These are phyloP conservation scores for Penicillium nucicola DNA, from an alignment of 495 filamentous ascomycete species.

Conservation along the genomic window DNA sequence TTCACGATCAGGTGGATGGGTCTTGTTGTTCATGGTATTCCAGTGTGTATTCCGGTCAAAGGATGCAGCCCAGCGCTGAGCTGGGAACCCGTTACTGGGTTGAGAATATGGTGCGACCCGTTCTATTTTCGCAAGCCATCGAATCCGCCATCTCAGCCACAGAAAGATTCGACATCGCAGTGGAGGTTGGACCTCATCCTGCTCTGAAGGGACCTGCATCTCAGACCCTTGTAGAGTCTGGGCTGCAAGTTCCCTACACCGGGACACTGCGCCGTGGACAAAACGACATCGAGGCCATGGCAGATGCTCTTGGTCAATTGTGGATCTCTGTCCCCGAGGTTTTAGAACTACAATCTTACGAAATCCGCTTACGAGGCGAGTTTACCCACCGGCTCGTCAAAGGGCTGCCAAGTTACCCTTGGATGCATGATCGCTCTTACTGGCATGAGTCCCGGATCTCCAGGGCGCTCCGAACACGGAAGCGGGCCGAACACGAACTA, in stretches of 20 bases:
- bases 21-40: too few species aligned
- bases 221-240: constrained; percentile 34
- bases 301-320: constrained; percentile 45
- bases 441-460: constrained; percentile 48
- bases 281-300: constrained; percentile 38
- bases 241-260: constrained; percentile 30
- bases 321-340: constrained; percentile 40
- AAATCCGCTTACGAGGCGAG: too few species aligned
- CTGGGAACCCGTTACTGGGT: constrained; percentile 61
- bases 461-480: too few species aligned
- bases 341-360: too few species aligned
- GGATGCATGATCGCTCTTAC: constrained; percentile 45
- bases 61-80: too few species aligned
- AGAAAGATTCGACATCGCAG: constrained; percentile 30
- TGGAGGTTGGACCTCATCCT: constrained; percentile 61
- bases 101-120: constrained; percentile 55
- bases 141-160: constrained; percentile 27
- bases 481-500: too few species aligned
- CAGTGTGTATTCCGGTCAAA: constrained; percentile 25
- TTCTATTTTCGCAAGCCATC: constrained; percentile 54
- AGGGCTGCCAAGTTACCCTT: constrained; percentile 48
- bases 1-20: too few species aligned
- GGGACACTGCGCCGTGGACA: constrained; percentile 34
- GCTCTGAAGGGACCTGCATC: constrained; percentile 46
- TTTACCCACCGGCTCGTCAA: constrained; percentile 17